Conservation (phyloP, 257 asterid genomes). For the Paulownia fortunei region DNA sequence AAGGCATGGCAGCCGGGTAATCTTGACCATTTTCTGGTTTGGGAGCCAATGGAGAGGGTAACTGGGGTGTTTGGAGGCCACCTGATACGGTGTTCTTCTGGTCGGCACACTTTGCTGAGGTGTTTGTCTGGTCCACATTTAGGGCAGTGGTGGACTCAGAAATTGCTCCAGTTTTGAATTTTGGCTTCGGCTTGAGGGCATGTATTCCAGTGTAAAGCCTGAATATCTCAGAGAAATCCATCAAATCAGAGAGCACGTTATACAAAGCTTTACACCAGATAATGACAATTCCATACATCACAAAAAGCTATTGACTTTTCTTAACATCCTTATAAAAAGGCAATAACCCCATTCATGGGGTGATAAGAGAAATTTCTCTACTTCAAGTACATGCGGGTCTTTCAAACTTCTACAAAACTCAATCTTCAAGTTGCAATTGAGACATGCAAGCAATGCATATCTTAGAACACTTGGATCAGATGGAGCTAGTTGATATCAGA, state of each 20-base stretch:
- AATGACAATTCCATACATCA: not conserved
- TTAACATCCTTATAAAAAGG: not conserved
- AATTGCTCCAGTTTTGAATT: constrained; percentile 73
- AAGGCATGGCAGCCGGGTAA: constrained; percentile 37
- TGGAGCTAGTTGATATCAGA: not conserved
- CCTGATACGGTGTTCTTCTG: constrained; percentile 57
- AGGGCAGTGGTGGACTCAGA: constrained; percentile 67
- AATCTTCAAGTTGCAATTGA: too few species aligned
- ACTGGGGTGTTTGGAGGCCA: constrained; percentile 43
- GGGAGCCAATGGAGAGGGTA: constrained; percentile 66
- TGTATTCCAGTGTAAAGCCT: constrained; percentile 90
- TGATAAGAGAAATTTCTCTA: too few species aligned
- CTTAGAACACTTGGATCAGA: not conserved
- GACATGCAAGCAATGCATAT: not conserved
- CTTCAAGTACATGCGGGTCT: too few species aligned
- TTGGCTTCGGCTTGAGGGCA: constrained; percentile 78
- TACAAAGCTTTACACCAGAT: not conserved
- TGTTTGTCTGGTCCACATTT: constrained; percentile 61
- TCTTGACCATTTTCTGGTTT: constrained; percentile 68
- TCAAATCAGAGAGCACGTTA: constrained; percentile 4
- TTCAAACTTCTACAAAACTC: too few species aligned
- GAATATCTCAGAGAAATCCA: constrained; percentile 18
- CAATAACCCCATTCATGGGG: not conserved
- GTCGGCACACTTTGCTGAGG: constrained; percentile 58
- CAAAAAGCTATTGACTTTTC: not conserved